These are phyloP conservation scores for Globisporangium iwayamae DNA, from an alignment of 352 stramenopile species.

Conservation along the genomic window DNA sequence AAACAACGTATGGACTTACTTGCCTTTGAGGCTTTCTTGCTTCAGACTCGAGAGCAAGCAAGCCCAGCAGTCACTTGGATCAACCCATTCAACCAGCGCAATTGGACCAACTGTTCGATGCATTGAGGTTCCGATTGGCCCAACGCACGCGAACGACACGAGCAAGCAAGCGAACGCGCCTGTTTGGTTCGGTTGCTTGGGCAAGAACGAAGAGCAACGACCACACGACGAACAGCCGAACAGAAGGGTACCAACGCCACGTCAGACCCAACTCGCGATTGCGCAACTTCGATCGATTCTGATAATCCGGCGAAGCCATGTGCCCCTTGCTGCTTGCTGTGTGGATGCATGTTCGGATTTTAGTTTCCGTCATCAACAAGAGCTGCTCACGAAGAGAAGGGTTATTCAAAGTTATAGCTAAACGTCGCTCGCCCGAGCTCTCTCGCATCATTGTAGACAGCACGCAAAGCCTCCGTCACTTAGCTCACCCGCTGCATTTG, in stretches of 20 bases:
- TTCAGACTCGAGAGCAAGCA: not conserved
- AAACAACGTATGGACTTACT: no score
- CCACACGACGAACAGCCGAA: no score
- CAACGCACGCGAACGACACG: not conserved
- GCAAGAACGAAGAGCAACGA: not conserved
- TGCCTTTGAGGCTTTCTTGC: not conserved
- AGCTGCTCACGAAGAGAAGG: no score
- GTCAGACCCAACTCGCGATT: no score
- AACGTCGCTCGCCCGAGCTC: not conserved
- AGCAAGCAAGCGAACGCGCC: not conserved
- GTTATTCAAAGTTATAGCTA: not conserved
- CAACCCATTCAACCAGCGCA: slow-evolving; percentile 1
- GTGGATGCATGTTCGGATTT: no score
- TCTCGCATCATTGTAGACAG: not conserved
- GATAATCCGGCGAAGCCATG: no score
- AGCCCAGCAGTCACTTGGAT: not conserved
- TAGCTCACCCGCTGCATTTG: not conserved
- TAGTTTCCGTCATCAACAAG: no score
- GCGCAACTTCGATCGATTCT: no score
- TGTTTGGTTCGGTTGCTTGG: not conserved
- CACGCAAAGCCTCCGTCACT: not conserved
- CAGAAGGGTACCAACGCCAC: no score
- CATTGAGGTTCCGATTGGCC: not conserved
- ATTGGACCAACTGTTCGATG: not conserved
- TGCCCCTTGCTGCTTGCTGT: no score